Evolutionary conservation across 2,329 filamentous ascomycete species (phyloP), one percentile per base, ranked within the genome.

Genomic region (Clonostachys sp.): DNA sequence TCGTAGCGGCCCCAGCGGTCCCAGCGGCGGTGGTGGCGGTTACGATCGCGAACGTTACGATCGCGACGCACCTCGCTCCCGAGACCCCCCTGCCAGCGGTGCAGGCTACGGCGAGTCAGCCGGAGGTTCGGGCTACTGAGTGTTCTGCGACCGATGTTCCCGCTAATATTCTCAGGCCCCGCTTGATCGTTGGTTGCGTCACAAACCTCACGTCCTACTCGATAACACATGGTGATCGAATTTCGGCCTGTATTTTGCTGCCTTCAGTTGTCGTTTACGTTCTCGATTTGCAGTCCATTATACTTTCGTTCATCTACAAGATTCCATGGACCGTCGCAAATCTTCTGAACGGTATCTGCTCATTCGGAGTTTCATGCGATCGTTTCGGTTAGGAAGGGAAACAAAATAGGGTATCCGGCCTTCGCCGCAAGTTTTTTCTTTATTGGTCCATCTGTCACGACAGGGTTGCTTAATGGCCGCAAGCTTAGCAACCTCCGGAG

Each of bases 21-120:
- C 36, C 14, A 30, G 24, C 9, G 24, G 24, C 2, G 24, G 24
- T 9, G 61, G 62, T 30, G 67, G 72, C 51, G 72, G 71, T 39
- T 75, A 77, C 50, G 77, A 76, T 14, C 66, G 69, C 45, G 70
- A 72, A 13, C 70, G 73, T 49, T 77, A 77, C 44, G 74, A 81
- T 45, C 70, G 71, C 42, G 68, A 71, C 35, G 58, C 63, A 47
- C 56, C 63, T 40, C 68, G 70, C 48, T 57, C 66, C 34, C 67
- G 70, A 35, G 70, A 73, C 39, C 59, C 64, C 36, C 63, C 65
- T 42, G 54, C 62, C 35, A 61, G 60, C 35, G 62, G 62, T 41
- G 61, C 65, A 44, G 62, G 63, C 51, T 74, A 73, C 51, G 57
- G 63, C 53, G 70, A 73, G n/a, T 60, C 63, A 43, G 61, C 67